Base-by-base conservation (phyloP, 1,284 basidiomycete species). In the Bondarzewia mesenterica region DNA sequence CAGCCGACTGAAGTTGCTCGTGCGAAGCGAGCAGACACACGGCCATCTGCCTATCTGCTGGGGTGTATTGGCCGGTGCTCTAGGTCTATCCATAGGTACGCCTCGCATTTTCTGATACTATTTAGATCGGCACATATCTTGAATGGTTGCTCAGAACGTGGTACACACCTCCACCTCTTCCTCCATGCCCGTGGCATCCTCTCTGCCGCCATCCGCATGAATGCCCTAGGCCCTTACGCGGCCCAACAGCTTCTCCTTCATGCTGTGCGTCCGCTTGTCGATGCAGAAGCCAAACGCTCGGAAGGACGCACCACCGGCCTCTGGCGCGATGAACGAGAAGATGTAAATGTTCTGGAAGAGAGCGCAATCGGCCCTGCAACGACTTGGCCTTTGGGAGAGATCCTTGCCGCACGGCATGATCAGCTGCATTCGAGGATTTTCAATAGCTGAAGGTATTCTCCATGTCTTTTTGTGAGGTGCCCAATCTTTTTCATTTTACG, bases 301-400 rank as follows among this genome's bases (percentile, higher is more conserved):
- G 48, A 67, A 25, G 58, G 82, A 46, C 71, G 72, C 15, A 77
- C 77, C 12, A 50, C 49, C 12, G 62, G 46, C 49, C 50, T 37
- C 18, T 48, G 41, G 35, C 45, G 49, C 32, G 52, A 62, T 21
- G 47, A 47, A 16, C 54, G 56, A n/a, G 67, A 69, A 51, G 68
- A 74, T 47, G 69, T 71, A 42, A 48, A 50, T 1, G 41, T 10
- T 1, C 27, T 48, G 5, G 48, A 46, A 12, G 57, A 56, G 23
- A 25, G 41, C 7, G 44, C 40, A 15, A 36, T 12, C 16, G 37
- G 51, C 1, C 93, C 93, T 4, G 85, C 87, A 21, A 93, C 84
- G 55, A 96, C 89, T 4, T 99, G 94, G 92, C 95, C 95, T 0
- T 65, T 99, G 14, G 94, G 93, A n/a, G 95, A 99, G 66, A 88